phyloP scores from a whole-genome alignment of 2,329 filamentous ascomycete genomes.

The Orbilia javanica region DNA sequence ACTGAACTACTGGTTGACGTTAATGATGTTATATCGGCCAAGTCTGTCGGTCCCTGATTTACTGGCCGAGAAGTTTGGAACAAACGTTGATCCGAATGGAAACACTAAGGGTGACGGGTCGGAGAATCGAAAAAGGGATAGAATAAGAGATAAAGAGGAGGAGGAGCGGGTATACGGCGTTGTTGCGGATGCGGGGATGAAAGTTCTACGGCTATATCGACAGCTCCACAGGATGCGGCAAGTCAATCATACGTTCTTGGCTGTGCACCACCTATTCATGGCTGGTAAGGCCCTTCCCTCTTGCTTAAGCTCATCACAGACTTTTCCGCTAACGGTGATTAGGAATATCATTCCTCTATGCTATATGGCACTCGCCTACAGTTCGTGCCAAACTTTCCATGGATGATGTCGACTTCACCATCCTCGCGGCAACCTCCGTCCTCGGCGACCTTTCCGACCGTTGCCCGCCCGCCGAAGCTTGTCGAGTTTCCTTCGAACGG shows the following conservation, averaged over 20 bases:
- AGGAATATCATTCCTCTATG: slow-evolving; percentile 92
- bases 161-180: slow-evolving; percentile 94
- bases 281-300: slow-evolving; percentile 73
- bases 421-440: slow-evolving; percentile 91
- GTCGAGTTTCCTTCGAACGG: slow-evolving; percentile 91
- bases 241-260: slow-evolving; percentile 95
- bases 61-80: slow-evolving; percentile 80
- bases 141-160: slow-evolving; percentile 69
- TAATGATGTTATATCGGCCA: slow-evolving; percentile 95
- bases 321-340: slow-evolving; percentile 35
- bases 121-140: slow-evolving; percentile 18
- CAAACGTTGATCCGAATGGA: slow-evolving; percentile 54
- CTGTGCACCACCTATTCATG: slow-evolving; percentile 97
- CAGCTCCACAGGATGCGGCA: slow-evolving; percentile 88
- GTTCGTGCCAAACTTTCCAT: slow-evolving; percentile 88
- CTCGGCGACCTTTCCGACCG: slow-evolving; percentile 92
- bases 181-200: slow-evolving; percentile 93
- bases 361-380: slow-evolving; percentile 93
- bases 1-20: slow-evolving; percentile 96
- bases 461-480: slow-evolving; percentile 93
- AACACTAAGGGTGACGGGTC: slow-evolving; percentile 53
- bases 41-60: slow-evolving; percentile 86
- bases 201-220: slow-evolving; percentile 88
- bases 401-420: slow-evolving; percentile 97
- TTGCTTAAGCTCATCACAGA: neutral